A percentile compares a stretch with the other conserved stretches of the same genome.
These are phyloP conservation scores for Ottelia alismoides DNA, from an alignment of 106 monocot genomes.

Conservation along the genomic window DNA sequence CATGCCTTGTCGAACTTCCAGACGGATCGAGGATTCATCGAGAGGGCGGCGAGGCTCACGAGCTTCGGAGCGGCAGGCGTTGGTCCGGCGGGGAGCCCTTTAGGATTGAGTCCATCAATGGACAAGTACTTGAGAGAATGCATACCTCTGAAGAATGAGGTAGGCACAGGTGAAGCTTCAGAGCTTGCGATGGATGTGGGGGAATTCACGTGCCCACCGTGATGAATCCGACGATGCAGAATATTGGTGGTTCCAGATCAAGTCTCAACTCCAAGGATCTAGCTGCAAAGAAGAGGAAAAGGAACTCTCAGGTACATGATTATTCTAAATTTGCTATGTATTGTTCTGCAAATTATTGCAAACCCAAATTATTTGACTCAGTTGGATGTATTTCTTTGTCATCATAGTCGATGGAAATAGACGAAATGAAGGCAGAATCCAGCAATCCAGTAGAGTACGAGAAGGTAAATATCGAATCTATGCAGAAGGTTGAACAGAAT, in stretches of 20 bases:
- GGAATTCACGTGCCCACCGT: too few species aligned
- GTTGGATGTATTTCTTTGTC: too few species aligned
- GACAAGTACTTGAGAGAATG: too few species aligned
- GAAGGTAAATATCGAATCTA: slow-evolving; percentile 7
- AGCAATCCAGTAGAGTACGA: slow-evolving; percentile 2
- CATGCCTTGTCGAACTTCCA: slow-evolving; percentile 25
- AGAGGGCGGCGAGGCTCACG: slow-evolving; percentile 44
- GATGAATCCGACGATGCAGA: neutral
- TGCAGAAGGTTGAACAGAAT: slow-evolving; percentile 12
- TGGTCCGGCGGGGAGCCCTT: slow-evolving; percentile 12
- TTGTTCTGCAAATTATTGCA: too few species aligned
- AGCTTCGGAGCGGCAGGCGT: slow-evolving; percentile 20
- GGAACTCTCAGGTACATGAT: too few species aligned
- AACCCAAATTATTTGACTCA: too few species aligned
- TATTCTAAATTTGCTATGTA: too few species aligned
- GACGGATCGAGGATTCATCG: slow-evolving; percentile 34
- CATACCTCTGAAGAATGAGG: slow-evolving; percentile 8
- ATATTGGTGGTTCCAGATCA: too few species aligned
- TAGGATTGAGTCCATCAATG: neutral
- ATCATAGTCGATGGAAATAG: slow-evolving; percentile 9
- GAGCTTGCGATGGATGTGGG: too few species aligned
- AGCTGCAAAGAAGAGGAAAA: too few species aligned
- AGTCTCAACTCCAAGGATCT: too few species aligned
- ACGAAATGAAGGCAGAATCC: slow-evolving; percentile 2
- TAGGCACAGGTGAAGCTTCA: slow-evolving; percentile 3